Evolutionary conservation across 2,329 filamentous ascomycete genomes (phyloP), one percentile per base, ranked within the genome.

Genomic region (Cladosporium sp.): DNA sequence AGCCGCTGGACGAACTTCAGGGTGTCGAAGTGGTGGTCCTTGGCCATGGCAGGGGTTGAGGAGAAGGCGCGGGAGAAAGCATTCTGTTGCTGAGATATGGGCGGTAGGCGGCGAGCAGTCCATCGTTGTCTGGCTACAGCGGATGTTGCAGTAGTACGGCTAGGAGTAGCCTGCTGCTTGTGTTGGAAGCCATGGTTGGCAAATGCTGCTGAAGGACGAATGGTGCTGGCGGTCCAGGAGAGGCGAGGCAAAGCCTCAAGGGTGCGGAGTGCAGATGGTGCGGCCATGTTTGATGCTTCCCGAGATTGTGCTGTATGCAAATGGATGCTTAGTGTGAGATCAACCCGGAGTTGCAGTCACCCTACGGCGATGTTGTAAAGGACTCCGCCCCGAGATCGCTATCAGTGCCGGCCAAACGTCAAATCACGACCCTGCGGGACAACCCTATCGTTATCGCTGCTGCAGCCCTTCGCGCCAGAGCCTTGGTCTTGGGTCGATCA

Each of bases 1-100:
- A 99, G 83, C 61, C 92, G 86, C 80, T 97, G 92, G 46, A 99
- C 93, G 76, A 99, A 97, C 81, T 97, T 97, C 68, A 99, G 86
- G 0, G 95, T 99, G 79, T 99, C 95, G 76, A 99, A 99, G 79
- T 99, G 93, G 79, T 99, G 95, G 74, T 97, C 93, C 69, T 91
- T 87, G 61, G 78, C 76, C 59, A 81, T 85, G 43, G 79, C 73
- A 2, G 86, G 76, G 0, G 91, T 90, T 39, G 88, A 85, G 77
- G 93, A 90, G 76, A 97, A 94, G 63, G 70, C 63, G 62, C 79
- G 75, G 43, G 21, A 14, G 36, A 26, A 32, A 58, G 56, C 39
- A 56, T 63, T 39, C 16, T 65, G 53, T 13, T 53, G 63, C 46
- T 61, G 46, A 13, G 23, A 54, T 32, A 23, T 66, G 21, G 63